Evolutionary conservation across 83 land plant species (phyloP), one percentile per base, ranked within the genome.

Genomic region (Isoetes engelmannii): DNA sequence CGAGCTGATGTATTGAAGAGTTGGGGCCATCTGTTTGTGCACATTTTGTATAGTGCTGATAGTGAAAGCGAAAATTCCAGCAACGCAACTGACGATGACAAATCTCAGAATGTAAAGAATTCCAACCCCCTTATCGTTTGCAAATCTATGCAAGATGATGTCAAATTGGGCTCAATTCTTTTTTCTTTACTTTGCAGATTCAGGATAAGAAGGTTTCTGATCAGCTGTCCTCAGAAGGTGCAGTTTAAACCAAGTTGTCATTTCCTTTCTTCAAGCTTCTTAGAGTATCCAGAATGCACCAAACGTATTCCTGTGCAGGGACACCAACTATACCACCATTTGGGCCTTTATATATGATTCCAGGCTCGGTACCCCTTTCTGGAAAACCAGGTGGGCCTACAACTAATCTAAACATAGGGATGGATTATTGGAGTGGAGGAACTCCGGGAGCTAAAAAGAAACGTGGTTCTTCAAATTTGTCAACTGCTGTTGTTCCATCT

Each of bases 61-160:
- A 90, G 88, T 76, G 89, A 80, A 53, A 90, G 85, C 74, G 96
- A 85, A 66, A 84, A 83, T 49, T 81, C 96, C 67, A 85, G 88
- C 67, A 91, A 87, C 71, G 91, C 84, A 70, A 87, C 85, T 71
- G 5, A 48, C 7, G 96, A 87, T 65, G 87, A 68, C 4, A 83
- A 83, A 69, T 82, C 89, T 48, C 85, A 77, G 43, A 80, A 77
- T 78, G 87, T 82, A 75, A 28, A 28, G 37, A 28, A 28, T 28
- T 28, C 37, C 37, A 28, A 28, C 37, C 37, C 37, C 37, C 37
- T 28, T 2, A 28, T 28, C 37, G 0, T 28, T 28, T 0, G 37
- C 37, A 28, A 28, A 28, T 28, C 37, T 28, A 28, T 28, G 37
- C 37, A 28, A 28, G 37, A 28, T 28, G 37, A 28, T 28, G 37